Base-by-base conservation (phyloP, 2,329 filamentous ascomycete species). In the Chlorencoelia australis region DNA sequence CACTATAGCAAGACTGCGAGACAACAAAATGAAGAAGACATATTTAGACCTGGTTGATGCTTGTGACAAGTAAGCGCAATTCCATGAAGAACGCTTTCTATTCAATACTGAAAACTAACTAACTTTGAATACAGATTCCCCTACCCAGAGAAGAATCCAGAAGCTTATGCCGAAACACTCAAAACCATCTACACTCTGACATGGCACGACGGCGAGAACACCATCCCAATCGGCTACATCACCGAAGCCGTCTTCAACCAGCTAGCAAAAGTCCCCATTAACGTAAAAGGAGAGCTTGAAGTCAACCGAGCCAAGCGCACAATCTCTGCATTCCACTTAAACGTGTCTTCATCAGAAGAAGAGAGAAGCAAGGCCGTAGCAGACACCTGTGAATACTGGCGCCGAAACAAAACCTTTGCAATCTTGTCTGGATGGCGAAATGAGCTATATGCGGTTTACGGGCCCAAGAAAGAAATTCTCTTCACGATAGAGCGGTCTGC, bases 401-500 rank as follows among this genome's bases (percentile, higher is more conserved):
- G 79, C 13, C 64, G 72, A n/a, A 69, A 72, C n/a, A 64, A 70
- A 5, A 74, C 73, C 2, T 96, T 96, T 56, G 65, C 73, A 25
- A 67, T 94, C 1, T 68, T 96, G 11, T 65, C 66, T 13, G 82
- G 82, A 41, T 94, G 87, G 87, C 72, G 86, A 27, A 65, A 84
- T 51, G 87, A 94, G 59, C 61, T 76, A 11, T 94, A 86, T 64
- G 79, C 85, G 0, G 74, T 94, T 6, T 91, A 86, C 51, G 73
- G 71, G 1, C 71, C 61, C 0, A 61, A 69, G 10, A 70, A 71
- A 21, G 67, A 74, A 43, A 54, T 84, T 7, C 61, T 89, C 3
- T 81, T 84, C 56, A 80, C 72, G 56, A 74, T 89, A 56, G 87
- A 94, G 58, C 70, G 87, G n/a, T 68, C 72, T 11, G 85, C 81